phyloP scores from a whole-genome alignment of 352 stramenopile genomes.

The Phytophthora ramorum region DNA sequence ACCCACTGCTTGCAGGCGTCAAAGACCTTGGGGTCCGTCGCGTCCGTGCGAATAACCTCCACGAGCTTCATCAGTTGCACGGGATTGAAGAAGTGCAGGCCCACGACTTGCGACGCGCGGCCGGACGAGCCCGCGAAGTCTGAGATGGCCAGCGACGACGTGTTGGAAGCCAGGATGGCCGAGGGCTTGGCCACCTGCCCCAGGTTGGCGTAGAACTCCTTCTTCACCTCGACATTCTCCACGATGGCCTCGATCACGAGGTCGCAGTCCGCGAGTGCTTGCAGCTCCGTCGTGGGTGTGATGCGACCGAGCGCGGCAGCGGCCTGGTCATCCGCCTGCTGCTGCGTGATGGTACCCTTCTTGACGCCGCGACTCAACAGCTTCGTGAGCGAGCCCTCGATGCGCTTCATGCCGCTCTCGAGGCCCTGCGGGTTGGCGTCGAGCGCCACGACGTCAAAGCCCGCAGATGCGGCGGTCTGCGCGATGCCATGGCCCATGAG shows the following conservation, averaged over 20 bases:
- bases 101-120: slow-evolving; percentile 93
- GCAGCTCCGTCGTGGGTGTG: slow-evolving; percentile 89
- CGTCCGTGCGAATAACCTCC: slow-evolving; percentile 96
- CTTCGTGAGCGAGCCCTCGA: slow-evolving; percentile 93
- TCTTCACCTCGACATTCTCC: slow-evolving; percentile 96
- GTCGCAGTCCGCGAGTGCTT: slow-evolving; percentile 91
- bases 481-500: slow-evolving; percentile 99
- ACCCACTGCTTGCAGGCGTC: slow-evolving; percentile 93
- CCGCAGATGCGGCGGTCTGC: slow-evolving; percentile 90
- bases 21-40: slow-evolving; percentile 93
- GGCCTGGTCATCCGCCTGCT: slow-evolving; percentile 76
- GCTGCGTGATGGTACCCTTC: slow-evolving; percentile 88
- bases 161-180: slow-evolving; percentile 98
- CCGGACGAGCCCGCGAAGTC: slow-evolving; percentile 95
- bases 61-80: slow-evolving; percentile 96
- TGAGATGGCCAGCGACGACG: slow-evolving; percentile 93
- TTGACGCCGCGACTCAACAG: slow-evolving; percentile 84
- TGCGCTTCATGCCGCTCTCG: slow-evolving; percentile 91
- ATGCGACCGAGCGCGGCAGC: slow-evolving; percentile 81
- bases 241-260: slow-evolving; percentile 98
- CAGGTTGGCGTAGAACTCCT: slow-evolving; percentile 94
- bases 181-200: slow-evolving; percentile 90
- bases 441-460: slow-evolving; percentile 87
- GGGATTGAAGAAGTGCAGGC: slow-evolving; percentile 99
- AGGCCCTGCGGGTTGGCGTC: slow-evolving; percentile 79